A percentile compares a stretch with the other conserved stretches of the same genome.
These are phyloP conservation scores for Camellia sinensis DNA, from an alignment of 148 eudicot species.

Conservation along the genomic window DNA sequence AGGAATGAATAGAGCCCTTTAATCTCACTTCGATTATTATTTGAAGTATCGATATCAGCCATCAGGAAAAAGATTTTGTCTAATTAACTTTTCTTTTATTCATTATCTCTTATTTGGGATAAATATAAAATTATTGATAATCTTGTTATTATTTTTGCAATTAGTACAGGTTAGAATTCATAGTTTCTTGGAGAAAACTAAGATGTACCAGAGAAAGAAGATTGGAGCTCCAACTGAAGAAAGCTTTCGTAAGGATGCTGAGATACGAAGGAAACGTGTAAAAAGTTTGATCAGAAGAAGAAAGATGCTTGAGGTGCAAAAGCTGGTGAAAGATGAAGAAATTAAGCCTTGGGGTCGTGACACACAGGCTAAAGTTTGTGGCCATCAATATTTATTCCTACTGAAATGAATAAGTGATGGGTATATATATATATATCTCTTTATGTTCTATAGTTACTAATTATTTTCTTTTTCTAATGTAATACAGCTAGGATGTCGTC, in stretches of 20 bases:
- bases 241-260: slow-evolving; percentile 48
- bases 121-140: not conserved
- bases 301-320: slow-evolving; percentile 56
- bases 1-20: not conserved
- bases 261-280: slow-evolving; percentile 64
- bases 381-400: slow-evolving; percentile 7
- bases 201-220: slow-evolving; percentile 42
- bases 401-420: not conserved
- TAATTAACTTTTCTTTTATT: not conserved
- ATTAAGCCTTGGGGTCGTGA: slow-evolving; percentile 73
- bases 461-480: slow-evolving; percentile 18
- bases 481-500: slow-evolving; percentile 79
- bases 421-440: not conserved
- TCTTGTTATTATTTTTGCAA: slow-evolving; percentile 8
- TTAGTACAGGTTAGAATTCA: slow-evolving; percentile 65
- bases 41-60: not conserved
- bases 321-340: slow-evolving; percentile 62
- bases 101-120: not conserved
- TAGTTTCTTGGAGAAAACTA: slow-evolving; percentile 70
- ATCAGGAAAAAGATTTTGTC: not conserved
- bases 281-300: slow-evolving; percentile 62
- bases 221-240: slow-evolving; percentile 37
- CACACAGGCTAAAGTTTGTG: slow-evolving; percentile 76
- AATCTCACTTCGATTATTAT: not conserved
- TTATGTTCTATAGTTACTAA: slow-evolving; percentile 12